Evolutionary conservation across 2,329 filamentous ascomycete genomes (phyloP), one percentile per base, ranked within the genome.

Genomic region (Aureobasidium sp.): DNA sequence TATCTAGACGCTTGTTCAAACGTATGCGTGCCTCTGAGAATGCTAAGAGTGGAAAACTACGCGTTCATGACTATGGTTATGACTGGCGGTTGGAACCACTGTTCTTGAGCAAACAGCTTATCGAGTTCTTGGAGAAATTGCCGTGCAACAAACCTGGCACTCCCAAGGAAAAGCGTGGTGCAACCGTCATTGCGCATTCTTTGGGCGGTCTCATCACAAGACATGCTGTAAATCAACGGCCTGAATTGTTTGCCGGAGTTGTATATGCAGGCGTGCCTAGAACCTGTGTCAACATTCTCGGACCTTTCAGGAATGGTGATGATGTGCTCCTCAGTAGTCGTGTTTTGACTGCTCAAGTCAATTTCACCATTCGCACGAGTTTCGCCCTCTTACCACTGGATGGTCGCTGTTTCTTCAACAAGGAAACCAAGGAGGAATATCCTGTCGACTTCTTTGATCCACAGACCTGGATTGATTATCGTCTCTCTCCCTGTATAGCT

Each of bases 21-120:
- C 86, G 88, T 61, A 74, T 96, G 24, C 82, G 84, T 55, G 86
- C 87, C 36, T 89, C 84, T 66, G 85, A 90, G 13, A 95, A 95
- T 69, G 85, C 84, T 1, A 82, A 83, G 59, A 81, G 78, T 4
- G 90, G 90, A 8, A 87, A 83, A 65, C 77, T 97, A 6, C 82
- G 91, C 51, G 83, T 96, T 0, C 92, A 92, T 79, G 88, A 97
- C 69, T 97, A 93, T 71, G 92, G 92, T 20, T 97, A 96, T 69
- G 93, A 97, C 75, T 97, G 93, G 93, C 83, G 93, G 17, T 78
- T 97, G 43, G 94, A 90, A 66, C 93, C 93, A 0, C 83, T 87
- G 69, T 78, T 91, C 0, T 81, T 94, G 0, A 92, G 89, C 3
- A 79, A 81, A 50, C 84, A 84, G 64, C 77, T 97, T n/a, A 84